A percentile compares a stretch with the other conserved stretches of the same genome.
Evolutionary conservation across 345 rosid species (phyloP).

Genomic region (Kandelia obovata): DNA sequence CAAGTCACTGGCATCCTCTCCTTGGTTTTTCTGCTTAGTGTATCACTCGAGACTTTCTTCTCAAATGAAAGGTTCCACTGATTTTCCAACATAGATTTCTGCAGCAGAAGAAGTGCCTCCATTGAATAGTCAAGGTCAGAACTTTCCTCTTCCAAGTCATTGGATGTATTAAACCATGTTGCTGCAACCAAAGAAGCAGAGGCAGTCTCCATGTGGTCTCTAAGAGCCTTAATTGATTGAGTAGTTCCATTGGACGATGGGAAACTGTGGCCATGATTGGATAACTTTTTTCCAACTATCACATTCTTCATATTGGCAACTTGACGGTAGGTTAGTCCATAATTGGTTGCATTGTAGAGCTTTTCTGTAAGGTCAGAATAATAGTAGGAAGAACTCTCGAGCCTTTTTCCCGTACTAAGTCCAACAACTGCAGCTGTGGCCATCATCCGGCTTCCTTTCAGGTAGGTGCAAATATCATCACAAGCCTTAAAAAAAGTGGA

Average conservation of each 20-base stretch:
- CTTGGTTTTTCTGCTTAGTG: constrained; percentile 24
- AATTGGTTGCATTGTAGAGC: constrained; percentile 39
- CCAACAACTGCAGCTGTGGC: constrained; percentile 82
- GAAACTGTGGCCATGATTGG: constrained; percentile 45
- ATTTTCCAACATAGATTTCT: constrained; percentile 85
- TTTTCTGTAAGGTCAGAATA: constrained; percentile 54
- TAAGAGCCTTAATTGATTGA: constrained; percentile 59
- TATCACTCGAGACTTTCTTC: constrained; percentile 30
- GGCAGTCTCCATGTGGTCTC: constrained; percentile 46
- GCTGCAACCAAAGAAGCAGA: constrained; percentile 33
- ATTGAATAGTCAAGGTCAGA: constrained; percentile 50
- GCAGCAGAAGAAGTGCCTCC: constrained; percentile 73
- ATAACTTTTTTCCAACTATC: constrained; percentile 48
- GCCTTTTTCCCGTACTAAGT: constrained; percentile 68
- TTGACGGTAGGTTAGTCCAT: constrained; percentile 38
- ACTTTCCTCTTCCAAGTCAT: constrained; percentile 41
- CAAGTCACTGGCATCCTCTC: constrained; percentile 53
- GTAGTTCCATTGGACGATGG: constrained; percentile 39
- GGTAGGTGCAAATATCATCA: constrained; percentile 27
- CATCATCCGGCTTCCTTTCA: constrained; percentile 48
- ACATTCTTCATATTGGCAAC: constrained; percentile 38
- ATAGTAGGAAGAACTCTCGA: constrained; percentile 61
- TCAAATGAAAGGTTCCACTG: constrained; percentile 89
- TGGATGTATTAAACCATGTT: constrained; percentile 36
- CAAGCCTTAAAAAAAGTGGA: constrained; percentile 23